Conservation (phyloP, 768 basidiomycete genomes). For the Albatrellus ellisii region DNA sequence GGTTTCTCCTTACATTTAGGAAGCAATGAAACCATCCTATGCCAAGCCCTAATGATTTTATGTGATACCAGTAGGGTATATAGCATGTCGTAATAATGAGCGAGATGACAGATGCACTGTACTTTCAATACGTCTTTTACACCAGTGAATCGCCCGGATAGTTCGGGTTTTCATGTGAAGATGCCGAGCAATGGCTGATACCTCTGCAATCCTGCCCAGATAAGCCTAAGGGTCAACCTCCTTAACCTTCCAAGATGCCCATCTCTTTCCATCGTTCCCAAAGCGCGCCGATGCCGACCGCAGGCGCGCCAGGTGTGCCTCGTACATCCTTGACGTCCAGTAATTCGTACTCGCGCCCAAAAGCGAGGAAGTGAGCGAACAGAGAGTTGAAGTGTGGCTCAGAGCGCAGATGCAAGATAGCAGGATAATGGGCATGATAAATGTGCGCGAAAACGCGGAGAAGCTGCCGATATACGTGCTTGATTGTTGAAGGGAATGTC, state of each 20-base stretch:
- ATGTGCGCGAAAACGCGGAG: conserved; percentile 95
- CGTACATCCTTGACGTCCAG: conserved; percentile 82
- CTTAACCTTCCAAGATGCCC: conserved; percentile 47
- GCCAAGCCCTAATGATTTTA: too few species aligned
- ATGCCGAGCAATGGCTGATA: too few species aligned
- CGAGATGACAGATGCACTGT: too few species aligned
- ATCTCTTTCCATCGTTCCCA: conserved; percentile 89
- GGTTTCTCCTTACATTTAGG: too few species aligned
- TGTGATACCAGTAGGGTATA: too few species aligned
- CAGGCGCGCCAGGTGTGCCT: conserved; percentile 39
- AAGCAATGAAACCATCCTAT: too few species aligned
- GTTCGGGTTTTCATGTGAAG: too few species aligned
- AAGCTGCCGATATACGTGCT: conserved; percentile 93
- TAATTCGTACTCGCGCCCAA: conserved; percentile 87
- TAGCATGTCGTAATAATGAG: too few species aligned
- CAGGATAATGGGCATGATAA: conserved; percentile 87
- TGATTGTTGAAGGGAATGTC: conserved; percentile 79
- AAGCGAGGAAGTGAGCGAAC: conserved; percentile 95
- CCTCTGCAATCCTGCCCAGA: too few species aligned
- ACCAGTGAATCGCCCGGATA: too few species aligned
- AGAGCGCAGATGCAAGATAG: conserved; percentile 83
- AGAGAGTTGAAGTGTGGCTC: conserved; percentile 96
- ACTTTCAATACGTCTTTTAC: too few species aligned
- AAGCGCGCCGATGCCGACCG: conserved; percentile 61
- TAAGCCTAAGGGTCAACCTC: too few species aligned